These are phyloP conservation scores for Bruguiera sexangula DNA, from an alignment of 345 rosid genomes.

Conservation along the genomic window DNA sequence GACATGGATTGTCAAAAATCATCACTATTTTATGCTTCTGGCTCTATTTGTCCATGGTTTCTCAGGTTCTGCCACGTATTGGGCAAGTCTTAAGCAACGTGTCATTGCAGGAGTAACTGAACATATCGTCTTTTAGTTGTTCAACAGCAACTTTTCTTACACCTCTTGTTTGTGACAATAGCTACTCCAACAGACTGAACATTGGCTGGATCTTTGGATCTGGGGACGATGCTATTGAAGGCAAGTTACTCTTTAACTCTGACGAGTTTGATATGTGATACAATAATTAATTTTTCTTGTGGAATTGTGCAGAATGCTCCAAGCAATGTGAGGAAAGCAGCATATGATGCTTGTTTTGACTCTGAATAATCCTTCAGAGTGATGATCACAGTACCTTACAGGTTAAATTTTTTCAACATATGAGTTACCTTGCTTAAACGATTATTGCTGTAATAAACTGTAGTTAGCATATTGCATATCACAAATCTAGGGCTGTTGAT, in stretches of 20 bases:
- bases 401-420: conserved; percentile 37
- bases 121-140: conserved; percentile 4
- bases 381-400: conserved; percentile 90
- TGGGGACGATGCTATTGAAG: conserved; percentile 83
- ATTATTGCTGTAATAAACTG: conserved; percentile 4
- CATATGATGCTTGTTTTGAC: conserved; percentile 69
- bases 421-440: conserved; percentile 2
- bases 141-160: conserved; percentile 22
- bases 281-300: conserved; percentile 48
- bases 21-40: conserved; percentile 39
- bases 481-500: conserved; percentile 72
- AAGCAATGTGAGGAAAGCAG: conserved; percentile 57
- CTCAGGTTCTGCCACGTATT: conserved; percentile 69
- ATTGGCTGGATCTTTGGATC: conserved; percentile 83
- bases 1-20: conserved; percentile 45
- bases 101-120: conserved; percentile 17
- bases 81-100: conserved; percentile 72
- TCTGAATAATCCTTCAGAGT: conserved; percentile 68
- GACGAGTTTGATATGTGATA: conserved; percentile 31
- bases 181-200: conserved; percentile 83
- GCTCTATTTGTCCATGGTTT: conserved; percentile 67
- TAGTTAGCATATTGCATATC: too few relatives aligned
- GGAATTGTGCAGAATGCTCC: conserved; percentile 73
- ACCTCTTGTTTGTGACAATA: conserved; percentile 35
- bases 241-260: conserved; percentile 47